Percentiles rank a stretch among this genome's conserved stretches.
phyloP scores from a whole-genome alignment of 495 filamentous ascomycete species.

The Xylaria venustula region DNA sequence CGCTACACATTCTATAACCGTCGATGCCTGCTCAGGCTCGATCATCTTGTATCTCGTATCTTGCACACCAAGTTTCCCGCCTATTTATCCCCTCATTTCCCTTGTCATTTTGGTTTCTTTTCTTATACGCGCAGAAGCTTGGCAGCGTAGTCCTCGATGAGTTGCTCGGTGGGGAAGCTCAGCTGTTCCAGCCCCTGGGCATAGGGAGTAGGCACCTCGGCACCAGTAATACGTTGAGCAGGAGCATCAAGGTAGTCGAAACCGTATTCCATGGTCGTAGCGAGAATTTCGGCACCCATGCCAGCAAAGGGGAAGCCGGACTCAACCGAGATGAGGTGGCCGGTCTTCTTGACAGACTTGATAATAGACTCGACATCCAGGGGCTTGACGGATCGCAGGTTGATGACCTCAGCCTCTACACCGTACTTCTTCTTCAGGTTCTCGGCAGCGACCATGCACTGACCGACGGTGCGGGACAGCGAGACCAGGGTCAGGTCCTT shows the following conservation, averaged over 20 bases:
- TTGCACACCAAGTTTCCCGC: not conserved
- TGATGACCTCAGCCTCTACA: conserved; percentile 94
- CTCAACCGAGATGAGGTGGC: conserved; percentile 86
- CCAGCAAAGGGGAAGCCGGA: conserved; percentile 95
- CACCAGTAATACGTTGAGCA: conserved; percentile 88
- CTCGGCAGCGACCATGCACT: conserved; percentile 84
- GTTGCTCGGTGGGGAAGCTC: conserved; percentile 81
- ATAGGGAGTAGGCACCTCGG: conserved; percentile 95
- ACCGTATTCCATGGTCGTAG: conserved; percentile 92
- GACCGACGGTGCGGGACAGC: conserved; percentile 91
- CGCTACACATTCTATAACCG: conserved; percentile 16
- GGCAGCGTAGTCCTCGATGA: conserved; percentile 78
- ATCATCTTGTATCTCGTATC: conserved; percentile 3
- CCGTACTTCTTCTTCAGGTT: conserved; percentile 93
- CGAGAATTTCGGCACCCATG: conserved; percentile 87
- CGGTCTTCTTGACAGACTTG: conserved; percentile 97
- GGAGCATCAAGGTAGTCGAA: conserved; percentile 97
- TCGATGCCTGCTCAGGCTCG: not conserved
- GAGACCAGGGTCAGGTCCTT: conserved; percentile 95
- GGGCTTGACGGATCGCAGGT: conserved; percentile 94
- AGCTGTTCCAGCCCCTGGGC: conserved; percentile 84
- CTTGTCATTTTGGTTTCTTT: not conserved
- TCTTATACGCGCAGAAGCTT: conserved; percentile 77
- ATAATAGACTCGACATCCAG: conserved; percentile 93
- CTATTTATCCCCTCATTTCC: not conserved